Evolutionary conservation across 176 grass and related monocot genomes (phyloP), one percentile per base, ranked within the genome.

Genomic region (Eleusine indica): DNA sequence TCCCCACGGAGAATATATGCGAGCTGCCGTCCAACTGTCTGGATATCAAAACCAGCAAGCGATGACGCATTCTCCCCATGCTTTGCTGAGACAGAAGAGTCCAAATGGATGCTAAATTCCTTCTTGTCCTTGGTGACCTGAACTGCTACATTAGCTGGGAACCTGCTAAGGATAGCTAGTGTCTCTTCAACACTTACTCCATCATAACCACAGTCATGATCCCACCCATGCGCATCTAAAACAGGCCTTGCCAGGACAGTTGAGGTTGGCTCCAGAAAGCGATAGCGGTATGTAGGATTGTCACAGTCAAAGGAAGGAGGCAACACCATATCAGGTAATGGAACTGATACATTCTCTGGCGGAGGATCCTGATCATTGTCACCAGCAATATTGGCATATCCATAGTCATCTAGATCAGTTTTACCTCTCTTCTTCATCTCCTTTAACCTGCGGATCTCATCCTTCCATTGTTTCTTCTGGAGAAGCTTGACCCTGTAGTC

Each of bases 381-480:
- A 64, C 87, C 96, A 72, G 74, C 64, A 4, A 85, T 66, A 68
- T 81, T 80, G 79, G 70, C 83, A 53, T 92, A 87, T 11, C 79
- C 87, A 91, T 85, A 92, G 87, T 79, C 76, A 82, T 90, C 85
- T 66, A 89, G 53, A 51, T 82, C 82, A 70, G 73, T 65, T 86
- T 96, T 96, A 2, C 81, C 82, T 30, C 93, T 90, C 83, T 84
- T 95, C 58, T 98, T 99, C 91, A 99, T 92, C 80, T 99, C 93
- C 83, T 90, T 94, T 58, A 96, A 88, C 83, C 93, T 90, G 68
- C 91, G 80, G 42, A 99, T 75, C 84, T 96, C 93, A n/a, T 99
- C 93, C 87, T 92, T 99, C 96, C 93, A 91, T 72, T 99, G 96
- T 76, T 96, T 99, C 89, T 99, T 99, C 77, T 96, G 91, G 64